A percentile compares a stretch with the other conserved stretches of the same genome.
These are phyloP conservation scores for Pleurotus salmoneostramineus DNA, from an alignment of 768 basidiomycete genomes.

Conservation along the genomic window DNA sequence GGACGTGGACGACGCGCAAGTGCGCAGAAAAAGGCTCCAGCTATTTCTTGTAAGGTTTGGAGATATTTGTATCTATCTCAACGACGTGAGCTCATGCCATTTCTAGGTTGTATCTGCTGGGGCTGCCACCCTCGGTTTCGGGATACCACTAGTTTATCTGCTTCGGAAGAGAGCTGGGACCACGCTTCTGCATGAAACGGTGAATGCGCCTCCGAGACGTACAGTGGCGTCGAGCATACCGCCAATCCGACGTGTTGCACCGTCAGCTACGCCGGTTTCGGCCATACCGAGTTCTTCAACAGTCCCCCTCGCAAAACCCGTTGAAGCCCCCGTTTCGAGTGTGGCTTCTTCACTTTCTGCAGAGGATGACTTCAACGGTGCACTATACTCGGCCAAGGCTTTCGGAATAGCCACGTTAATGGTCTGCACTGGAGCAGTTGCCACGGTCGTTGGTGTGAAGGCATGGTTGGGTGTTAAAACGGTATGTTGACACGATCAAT, in stretches of 20 bases:
- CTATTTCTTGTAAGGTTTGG: background rate
- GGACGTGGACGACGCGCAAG: background rate
- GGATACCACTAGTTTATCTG: conserved; percentile 1
- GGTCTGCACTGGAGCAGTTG: conserved; percentile 44
- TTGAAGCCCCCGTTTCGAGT: background rate
- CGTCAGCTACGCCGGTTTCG: background rate
- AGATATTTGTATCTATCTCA: background rate
- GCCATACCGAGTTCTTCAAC: background rate
- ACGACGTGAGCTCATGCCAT: too few species aligned
- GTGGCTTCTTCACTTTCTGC: background rate
- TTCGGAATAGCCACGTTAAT: conserved; percentile 62
- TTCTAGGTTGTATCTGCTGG: background rate
- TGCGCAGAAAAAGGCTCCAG: background rate
- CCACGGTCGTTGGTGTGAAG: conserved; percentile 45
- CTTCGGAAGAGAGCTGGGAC: background rate
- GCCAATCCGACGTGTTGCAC: background rate
- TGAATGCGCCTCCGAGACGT: background rate
- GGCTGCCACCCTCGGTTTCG: background rate
- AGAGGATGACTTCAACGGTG: conserved; percentile 40
- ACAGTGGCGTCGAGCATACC: conserved; percentile 7
- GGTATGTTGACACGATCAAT: conserved; percentile 32
- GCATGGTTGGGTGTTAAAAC: conserved; percentile 48
- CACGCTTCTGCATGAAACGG: background rate
- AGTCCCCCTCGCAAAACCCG: background rate
- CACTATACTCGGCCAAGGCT: conserved; percentile 56